Base-by-base conservation (phyloP, 1,284 basidiomycete species). In the Laetiporus sulphureus region DNA sequence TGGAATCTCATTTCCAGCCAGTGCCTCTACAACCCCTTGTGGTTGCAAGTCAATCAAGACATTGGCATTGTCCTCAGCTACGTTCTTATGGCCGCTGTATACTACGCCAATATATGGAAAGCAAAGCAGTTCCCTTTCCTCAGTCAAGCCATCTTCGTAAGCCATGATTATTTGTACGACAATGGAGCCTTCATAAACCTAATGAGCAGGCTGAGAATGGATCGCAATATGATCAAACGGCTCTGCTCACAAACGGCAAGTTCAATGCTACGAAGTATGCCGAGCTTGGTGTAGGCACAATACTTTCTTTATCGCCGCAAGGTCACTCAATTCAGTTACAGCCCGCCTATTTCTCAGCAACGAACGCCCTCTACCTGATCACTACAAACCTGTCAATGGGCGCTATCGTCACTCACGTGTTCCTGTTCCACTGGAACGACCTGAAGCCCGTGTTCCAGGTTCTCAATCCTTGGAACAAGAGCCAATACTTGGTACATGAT, bases 1-100 rank as follows among this genome's bases (percentile, higher is more conserved):
- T 82, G 79, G 76, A 61, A 60, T 48, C 43, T 58, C 12, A 61
- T 61, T 41, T 54, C 56, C 31, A 57, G 56, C 32, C 32, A 40
- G 32, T 61, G 55, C 38, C 45, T 61, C 21, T 61, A 55, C 51
- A 52, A 46, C 41, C 59, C 59, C 15, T 36, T 61, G 39, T 60
- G 58, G 58, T 50, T 60, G 20, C 59, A 61, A 46, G 50, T 61
- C 50, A 61, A 61, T 50, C 54, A 58, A 48, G 53, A 61, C 41
- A 59, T 61, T 41, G 59, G 59, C 27, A 59, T 59, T 44, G 44
- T 55, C 39, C 46, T 61, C 27, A 58, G 58, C 5, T 61, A 60
- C 42, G 52, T 61, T 36, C 52, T 61, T 32, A 61, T 61, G 59
- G 48, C 54, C 18, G 55, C 49, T 13, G 56, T 61, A 13, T 61